Base-by-base conservation (phyloP, 805 yeast species). In the Teunomyces panamensis region DNA sequence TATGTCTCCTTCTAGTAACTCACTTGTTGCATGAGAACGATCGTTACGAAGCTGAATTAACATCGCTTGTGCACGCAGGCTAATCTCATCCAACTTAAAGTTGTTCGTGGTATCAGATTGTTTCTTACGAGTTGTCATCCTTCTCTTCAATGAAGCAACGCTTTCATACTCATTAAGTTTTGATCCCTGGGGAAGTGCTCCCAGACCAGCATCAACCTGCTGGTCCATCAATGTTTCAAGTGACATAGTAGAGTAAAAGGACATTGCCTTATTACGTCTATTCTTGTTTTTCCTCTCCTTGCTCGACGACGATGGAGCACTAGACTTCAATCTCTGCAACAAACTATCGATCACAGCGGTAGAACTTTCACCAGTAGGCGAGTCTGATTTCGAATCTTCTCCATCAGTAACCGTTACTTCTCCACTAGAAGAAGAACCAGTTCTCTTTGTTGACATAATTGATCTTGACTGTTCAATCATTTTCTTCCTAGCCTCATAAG, bases 41-140 rank as follows among this genome's bases (percentile, higher is more conserved):
- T 59, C 62, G 14, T 49, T 54, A 32, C 74, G 44, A 32, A 73
- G 58, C 45, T 67, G 67, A 36, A 60, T 62, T 37, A 73, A 61
- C 76, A 73, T 71, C 1, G 67, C 64, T 49, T 69, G 74, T 0
- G 77, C 74, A 44, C 78, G 52, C 14, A 68, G 55, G 63, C 70
- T 59, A 1, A 65, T 49, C 39, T 58, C 56, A 47, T 71, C 74
- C 3, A 55, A 48, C 39, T 54, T 57, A 17, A 42, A 34, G 17
- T 45, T 33, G 8, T 46, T 44, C 3, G 39, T 39, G 10, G 13
- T 48, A 5, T 30, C 45, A 5, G 45, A 16, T 20, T 42, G 35
- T 30, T 58, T 60, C 45, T 57, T 62, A 42, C 77, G 50, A 4
- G 64, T 58, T 4, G 75, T 69, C 63, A 73, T 51, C 48, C 78